These are phyloP conservation scores for Eucalyptus pauciflora DNA, from an alignment of 345 rosid species.

Conservation along the genomic window DNA sequence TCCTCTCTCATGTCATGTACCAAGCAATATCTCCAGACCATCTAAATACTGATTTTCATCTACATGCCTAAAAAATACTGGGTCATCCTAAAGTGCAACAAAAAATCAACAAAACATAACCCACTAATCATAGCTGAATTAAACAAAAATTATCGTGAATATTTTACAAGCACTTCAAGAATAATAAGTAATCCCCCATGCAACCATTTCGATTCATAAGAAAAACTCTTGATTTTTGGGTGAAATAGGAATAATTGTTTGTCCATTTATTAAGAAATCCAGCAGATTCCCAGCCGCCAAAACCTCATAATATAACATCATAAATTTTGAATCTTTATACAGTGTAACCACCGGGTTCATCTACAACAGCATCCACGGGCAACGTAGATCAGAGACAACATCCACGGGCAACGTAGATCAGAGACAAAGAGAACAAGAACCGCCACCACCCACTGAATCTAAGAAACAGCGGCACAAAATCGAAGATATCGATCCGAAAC, in stretches of 20 bases:
- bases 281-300: neutral
- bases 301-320: neutral
- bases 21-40: neutral
- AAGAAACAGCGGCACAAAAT: neutral
- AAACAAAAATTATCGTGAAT: neutral
- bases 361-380: neutral
- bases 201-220: neutral
- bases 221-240: neutral
- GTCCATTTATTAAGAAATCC: neutral
- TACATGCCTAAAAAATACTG: neutral
- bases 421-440: neutral
- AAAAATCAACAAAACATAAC: neutral
- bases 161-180: neutral
- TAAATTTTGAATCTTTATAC: neutral
- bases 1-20: neutral
- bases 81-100: neutral
- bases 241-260: neutral
- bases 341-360: neutral
- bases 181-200: neutral
- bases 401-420: neutral
- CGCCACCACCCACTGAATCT: neutral
- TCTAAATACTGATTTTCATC: neutral
- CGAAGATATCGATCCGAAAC: neutral
- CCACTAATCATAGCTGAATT: neutral
- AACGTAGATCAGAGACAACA: neutral